A percentile compares a stretch with the other conserved stretches of the same genome.
Conservation (phyloP, 2,329 filamentous ascomycete genomes). For the Penicillium vulpinum region DNA sequence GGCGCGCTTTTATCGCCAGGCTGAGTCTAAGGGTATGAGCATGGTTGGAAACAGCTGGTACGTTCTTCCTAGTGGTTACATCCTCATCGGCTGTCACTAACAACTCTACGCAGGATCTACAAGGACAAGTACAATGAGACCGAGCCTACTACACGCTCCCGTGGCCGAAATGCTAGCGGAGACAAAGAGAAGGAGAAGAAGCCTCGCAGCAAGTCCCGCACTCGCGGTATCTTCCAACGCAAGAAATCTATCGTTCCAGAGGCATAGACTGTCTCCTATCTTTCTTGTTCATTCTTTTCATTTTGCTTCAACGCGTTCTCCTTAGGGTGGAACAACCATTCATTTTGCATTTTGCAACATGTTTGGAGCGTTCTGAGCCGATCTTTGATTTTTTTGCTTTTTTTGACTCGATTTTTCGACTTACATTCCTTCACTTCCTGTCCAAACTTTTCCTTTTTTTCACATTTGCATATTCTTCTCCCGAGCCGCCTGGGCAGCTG, state of each 20-base stretch:
- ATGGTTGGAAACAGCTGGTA: slow-evolving; percentile 99
- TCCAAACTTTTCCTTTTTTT: slow-evolving; percentile 14
- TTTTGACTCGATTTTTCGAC: slow-evolving; percentile 1
- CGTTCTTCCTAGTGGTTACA: slow-evolving; percentile 39
- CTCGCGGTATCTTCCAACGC: slow-evolving; percentile 70
- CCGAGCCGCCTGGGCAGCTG: slow-evolving; percentile 28
- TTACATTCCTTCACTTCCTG: slow-evolving; percentile 14
- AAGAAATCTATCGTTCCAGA: slow-evolving; percentile 48
- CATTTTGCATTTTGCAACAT: slow-evolving; percentile 22
- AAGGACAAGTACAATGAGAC: slow-evolving; percentile 87
- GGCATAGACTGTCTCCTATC: slow-evolving; percentile 20
- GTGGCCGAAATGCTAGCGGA: slow-evolving; percentile 42
- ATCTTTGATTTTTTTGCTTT: slow-evolving; percentile 14
- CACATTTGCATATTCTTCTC: slow-evolving; percentile 14
- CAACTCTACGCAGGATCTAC: slow-evolving; percentile 70
- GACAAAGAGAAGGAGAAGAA: slow-evolving; percentile 70
- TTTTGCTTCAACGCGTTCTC: neutral
- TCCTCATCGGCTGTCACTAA: neutral
- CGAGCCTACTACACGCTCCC: slow-evolving; percentile 38
- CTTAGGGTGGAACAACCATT: slow-evolving; percentile 1
- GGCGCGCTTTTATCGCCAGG: slow-evolving; percentile 84
- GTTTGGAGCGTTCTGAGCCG: slow-evolving; percentile 20
- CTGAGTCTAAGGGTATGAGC: slow-evolving; percentile 89
- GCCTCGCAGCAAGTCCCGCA: slow-evolving; percentile 71
- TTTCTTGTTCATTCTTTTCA: neutral